Base-by-base conservation (phyloP, 2,329 filamentous ascomycete species). In the Cordyceps cateniannulata region DNA sequence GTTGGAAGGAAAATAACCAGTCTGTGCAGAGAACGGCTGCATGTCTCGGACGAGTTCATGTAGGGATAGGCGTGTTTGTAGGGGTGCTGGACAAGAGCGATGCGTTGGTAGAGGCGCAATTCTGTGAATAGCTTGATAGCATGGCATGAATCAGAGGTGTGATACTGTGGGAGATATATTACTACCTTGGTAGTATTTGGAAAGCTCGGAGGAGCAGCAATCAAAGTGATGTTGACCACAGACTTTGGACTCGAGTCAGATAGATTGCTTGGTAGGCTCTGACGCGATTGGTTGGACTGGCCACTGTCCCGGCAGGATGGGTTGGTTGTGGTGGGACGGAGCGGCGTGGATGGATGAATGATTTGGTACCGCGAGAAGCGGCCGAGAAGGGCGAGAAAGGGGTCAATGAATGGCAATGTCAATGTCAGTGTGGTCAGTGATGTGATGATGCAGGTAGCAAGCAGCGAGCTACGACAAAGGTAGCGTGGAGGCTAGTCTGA, bases 41-140 rank as follows among this genome's bases (percentile, higher is more conserved):
- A 14, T 59, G 56, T 50, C 32, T 51, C 47, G 47, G 44, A 44
- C 24, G 47, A 35, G 56, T 59, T 59, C 56, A 45, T 50, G 47
- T 38, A 18, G 40, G 44, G 35, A 38, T 16, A 29, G 47, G 32
- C 45, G 45, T 42, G 22, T 58, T 27, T 27, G 22, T 42, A 42
- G 29, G 45, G 32, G 22, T 51, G 32, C 24, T 38, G 27, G 42
- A 38, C 32, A 42, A 42, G 16, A 6, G 38, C 38, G 14, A 16
- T 12, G 9, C 35, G 38, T 42, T 42, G 38, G 8, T 45, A 10
- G n/a, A 22, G 18, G 12, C 7, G 42, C 1, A 22, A 22, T 9
- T 9, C 42, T 22, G 18, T 9, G 42, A 8, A n/a, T n/a, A n/a
- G n/a, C n/a, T n/a, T n/a, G n/a, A n/a, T n/a, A n/a, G n/a, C n/a